A percentile compares a stretch with the other conserved stretches of the same genome.
Evolutionary conservation across 192 early-diverging fungal species (phyloP).

Genomic region (Gamsiella multidivaricata): DNA sequence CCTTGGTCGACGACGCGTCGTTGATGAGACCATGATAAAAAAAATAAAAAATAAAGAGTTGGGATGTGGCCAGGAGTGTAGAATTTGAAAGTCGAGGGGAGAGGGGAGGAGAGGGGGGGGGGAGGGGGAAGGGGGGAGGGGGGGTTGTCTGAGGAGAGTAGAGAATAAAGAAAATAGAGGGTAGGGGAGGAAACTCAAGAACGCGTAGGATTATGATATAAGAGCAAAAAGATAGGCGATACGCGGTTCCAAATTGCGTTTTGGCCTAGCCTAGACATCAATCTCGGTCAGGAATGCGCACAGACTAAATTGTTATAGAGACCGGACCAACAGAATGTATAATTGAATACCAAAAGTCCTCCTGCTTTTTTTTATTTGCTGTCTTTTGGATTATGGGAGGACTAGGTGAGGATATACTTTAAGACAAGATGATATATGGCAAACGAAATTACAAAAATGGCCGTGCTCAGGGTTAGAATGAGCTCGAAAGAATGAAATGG

Average conservation of each 20-base stretch:
- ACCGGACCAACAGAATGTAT: neutral
- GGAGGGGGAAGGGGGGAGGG: neutral
- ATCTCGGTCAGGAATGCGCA: neutral
- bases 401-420: too few species aligned
- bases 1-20: constrained; percentile 6
- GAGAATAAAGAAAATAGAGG: neutral
- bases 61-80: neutral
- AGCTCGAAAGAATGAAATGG: too few species aligned
- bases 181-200: neutral
- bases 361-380: neutral
- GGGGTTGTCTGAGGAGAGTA: neutral
- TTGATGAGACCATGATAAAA: constrained; percentile 5
- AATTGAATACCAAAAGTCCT: neutral
- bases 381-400: too few species aligned
- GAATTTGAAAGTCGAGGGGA: neutral
- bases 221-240: neutral
- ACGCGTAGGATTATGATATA: neutral
- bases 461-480: too few species aligned
- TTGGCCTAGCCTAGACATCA: constrained; percentile 6
- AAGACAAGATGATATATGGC: too few species aligned
- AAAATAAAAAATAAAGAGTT: too few species aligned
- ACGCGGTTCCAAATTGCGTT: constrained; percentile 26
- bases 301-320: neutral
- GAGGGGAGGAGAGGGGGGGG: neutral
- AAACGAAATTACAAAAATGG: too few species aligned